Evolutionary conservation across 1,284 basidiomycete genomes (phyloP), one percentile per base, ranked within the genome.

Genomic region (Ganoderma resinaceum): DNA sequence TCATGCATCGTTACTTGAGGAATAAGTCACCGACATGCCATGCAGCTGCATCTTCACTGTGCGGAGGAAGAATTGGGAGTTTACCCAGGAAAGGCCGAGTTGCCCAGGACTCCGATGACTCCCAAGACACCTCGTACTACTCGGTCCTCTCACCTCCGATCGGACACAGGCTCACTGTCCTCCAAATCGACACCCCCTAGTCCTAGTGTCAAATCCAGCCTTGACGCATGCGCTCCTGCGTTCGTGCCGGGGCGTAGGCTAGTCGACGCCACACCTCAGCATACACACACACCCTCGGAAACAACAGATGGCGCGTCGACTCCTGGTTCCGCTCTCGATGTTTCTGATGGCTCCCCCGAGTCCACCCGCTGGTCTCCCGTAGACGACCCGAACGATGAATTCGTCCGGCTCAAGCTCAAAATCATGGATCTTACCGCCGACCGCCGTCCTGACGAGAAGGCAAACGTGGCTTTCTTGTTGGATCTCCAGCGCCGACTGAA

Each of bases 361-460:
- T 80, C 80, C 23, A 76, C 78, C 16, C 65, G 66, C 23, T 76
- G 78, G 68, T 76, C 79, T 49, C 76, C 78, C 58, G 82, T 84
- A 26, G 87, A 89, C 9, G 88, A 93, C 65, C 90, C 90, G 1
- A 89, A 87, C 68, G 70, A 83, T 43, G 84, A 88, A 70, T 93
- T 94, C 77, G 87, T 89, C 52, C 84, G 82, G 55, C 77, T 91
- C 52, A 91, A 87, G 75, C 74, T 91, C 67, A 81, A 86, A 64
- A 82, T 91, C 55, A 80, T 88, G 59, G 80, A 85, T 58, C 78
- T 87, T 29, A 80, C 79, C 71, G 33, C 70, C 74, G 78, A 61
- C 79, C 77, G 71, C 67, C 68, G 68, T 73, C 72, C 78, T 73
- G 73, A 78, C 73, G 76, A 76, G 79, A 74, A 76, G 46, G 73